Conservation (phyloP, 2,329 filamentous ascomycete species). For the Fusarium pseudocircinatum region DNA sequence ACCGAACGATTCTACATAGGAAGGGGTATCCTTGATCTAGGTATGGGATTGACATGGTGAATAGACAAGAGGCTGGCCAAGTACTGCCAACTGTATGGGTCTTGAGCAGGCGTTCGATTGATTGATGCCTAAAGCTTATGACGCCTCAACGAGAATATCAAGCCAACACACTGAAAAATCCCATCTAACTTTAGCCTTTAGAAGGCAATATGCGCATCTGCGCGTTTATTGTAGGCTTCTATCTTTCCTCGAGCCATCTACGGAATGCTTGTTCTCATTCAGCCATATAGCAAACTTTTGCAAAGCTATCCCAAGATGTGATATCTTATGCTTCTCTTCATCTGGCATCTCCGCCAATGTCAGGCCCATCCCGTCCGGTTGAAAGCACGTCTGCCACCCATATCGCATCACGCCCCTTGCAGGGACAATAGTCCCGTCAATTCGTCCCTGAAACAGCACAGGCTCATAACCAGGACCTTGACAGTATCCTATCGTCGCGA, state of each 20-base stretch:
- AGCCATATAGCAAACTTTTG: not conserved
- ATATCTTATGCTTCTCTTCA: not conserved
- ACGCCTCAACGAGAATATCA: no score
- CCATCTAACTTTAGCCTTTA: no score
- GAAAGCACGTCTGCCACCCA: not conserved
- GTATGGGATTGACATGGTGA: not conserved
- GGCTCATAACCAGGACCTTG: not conserved
- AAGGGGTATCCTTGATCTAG: not conserved
- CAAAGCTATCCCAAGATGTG: not conserved
- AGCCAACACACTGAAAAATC: no score
- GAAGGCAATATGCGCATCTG: no score
- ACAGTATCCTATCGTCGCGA: not conserved
- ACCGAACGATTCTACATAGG: no score
- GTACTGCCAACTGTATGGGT: accelerated
- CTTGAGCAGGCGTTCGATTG: accelerated
- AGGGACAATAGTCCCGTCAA: not conserved
- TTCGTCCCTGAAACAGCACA: not conserved
- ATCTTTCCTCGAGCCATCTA: accelerated
- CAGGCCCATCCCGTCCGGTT: accelerated
- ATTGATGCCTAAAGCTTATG: no score
- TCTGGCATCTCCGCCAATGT: not conserved
- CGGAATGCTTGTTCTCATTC: accelerated
- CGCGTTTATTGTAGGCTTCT: accelerated
- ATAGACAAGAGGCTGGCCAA: not conserved
- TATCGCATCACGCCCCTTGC: not conserved